Evolutionary conservation across 352 stramenopile genomes (phyloP).

Genomic region (Phytopythium delawarense): DNA sequence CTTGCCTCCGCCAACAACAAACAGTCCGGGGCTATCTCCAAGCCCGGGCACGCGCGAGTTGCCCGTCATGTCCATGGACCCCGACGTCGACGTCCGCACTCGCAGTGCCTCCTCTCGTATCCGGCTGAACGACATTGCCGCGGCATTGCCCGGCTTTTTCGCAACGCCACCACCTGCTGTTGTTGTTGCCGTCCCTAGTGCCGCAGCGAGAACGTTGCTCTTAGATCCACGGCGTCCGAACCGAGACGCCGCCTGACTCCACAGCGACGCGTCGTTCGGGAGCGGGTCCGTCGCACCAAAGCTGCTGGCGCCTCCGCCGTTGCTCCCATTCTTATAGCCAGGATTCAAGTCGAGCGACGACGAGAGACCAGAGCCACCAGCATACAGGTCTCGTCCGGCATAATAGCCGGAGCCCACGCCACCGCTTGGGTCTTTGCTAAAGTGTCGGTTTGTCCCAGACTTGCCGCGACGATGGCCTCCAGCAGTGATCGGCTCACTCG

Average conservation of each 20-base stretch:
- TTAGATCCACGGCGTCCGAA: constrained; percentile 3
- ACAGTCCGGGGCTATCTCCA: constrained; percentile 5
- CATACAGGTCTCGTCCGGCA: not conserved
- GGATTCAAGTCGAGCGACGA: constrained; percentile 3
- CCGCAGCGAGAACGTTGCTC: not conserved
- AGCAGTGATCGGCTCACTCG: not conserved
- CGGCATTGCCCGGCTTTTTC: not conserved
- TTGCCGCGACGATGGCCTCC: not conserved
- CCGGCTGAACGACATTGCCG: constrained; percentile 25
- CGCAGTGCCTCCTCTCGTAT: constrained; percentile 72
- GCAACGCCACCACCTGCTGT: not conserved
- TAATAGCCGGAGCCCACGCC: constrained; percentile 2
- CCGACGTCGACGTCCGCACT: constrained; percentile 52
- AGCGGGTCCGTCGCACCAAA: constrained; percentile 8
- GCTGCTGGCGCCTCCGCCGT: not conserved
- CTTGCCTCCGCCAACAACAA: constrained; percentile 3
- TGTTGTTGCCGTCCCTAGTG: not conserved
- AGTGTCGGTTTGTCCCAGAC: not conserved
- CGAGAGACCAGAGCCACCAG: not conserved
- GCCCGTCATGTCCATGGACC: constrained; percentile 18
- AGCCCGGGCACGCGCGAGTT: not conserved
- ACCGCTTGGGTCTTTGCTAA: not conserved
- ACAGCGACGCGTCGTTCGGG: constrained; percentile 9
- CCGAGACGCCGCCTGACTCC: not conserved
- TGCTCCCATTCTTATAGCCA: constrained; percentile 4